A percentile compares a stretch with the other conserved stretches of the same genome.
Evolutionary conservation across 306 rosid species (phyloP).

Genomic region (Cucumis melo): DNA sequence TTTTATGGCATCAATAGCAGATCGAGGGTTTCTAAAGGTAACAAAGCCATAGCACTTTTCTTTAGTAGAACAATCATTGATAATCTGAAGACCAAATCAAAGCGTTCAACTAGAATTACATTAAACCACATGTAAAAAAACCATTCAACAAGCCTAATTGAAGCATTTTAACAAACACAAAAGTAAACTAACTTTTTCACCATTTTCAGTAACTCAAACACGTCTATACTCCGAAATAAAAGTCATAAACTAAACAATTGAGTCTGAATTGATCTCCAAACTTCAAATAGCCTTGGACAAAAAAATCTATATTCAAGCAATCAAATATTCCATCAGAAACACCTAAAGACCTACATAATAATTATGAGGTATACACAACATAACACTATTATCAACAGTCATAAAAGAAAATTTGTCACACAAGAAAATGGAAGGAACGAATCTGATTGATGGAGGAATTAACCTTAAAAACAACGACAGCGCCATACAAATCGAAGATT

Average conservation of each 20-base stretch:
- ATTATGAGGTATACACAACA: neutral
- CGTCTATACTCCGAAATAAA: neutral
- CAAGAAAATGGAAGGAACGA: neutral
- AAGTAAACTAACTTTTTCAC: neutral
- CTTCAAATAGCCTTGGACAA: neutral
- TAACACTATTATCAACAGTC: neutral
- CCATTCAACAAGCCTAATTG: neutral
- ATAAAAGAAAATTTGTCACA: neutral
- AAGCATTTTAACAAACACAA: neutral
- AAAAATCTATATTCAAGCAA: neutral
- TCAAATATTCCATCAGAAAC: neutral
- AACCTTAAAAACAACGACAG: constrained; percentile 79
- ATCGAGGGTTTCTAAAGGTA: constrained; percentile 77
- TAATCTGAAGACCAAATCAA: constrained; percentile 39
- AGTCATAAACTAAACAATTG: neutral
- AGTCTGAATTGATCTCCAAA: neutral
- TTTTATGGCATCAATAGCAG: constrained; percentile 71
- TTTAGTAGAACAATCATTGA: constrained; percentile 55
- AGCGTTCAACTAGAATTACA: neutral
- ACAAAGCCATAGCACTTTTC: constrained; percentile 93
- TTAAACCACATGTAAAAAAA: neutral
- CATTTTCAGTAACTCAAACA: neutral
- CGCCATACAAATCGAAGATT: constrained; percentile 68
- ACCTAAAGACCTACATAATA: neutral
- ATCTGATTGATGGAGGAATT: neutral